Evolutionary conservation across 2,329 filamentous ascomycete genomes (phyloP).

Genomic region (Cyphellophora attinorum): DNA sequence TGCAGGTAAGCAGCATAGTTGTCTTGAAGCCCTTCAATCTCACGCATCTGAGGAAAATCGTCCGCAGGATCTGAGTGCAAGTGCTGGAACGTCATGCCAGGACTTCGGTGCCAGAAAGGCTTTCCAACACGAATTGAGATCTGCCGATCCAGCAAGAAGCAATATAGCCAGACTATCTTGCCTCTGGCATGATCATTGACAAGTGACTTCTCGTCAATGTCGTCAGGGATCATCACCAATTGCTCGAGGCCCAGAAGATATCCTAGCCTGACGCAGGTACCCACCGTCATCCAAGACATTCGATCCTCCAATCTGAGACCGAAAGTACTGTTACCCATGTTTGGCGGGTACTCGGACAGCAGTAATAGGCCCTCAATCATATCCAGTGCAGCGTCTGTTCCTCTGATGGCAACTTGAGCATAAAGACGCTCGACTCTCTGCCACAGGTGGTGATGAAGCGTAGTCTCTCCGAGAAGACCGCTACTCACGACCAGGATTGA

Average conservation of each 20-base stretch:
- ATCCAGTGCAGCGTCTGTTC: constrained; percentile 6
- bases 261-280: constrained; percentile 7
- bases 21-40: constrained; percentile 7
- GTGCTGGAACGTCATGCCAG: constrained; percentile 8
- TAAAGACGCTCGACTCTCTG: constrained; percentile 8
- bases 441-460: constrained; percentile 7
- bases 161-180: constrained; percentile 9
- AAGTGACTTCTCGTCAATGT: constrained; percentile 7
- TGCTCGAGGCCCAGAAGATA: constrained; percentile 7
- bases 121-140: constrained; percentile 9
- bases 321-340: constrained; percentile 6
- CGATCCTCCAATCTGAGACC: constrained; percentile 7
- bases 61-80: constrained; percentile 7
- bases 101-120: constrained; percentile 10
- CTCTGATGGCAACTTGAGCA: constrained; percentile 6
- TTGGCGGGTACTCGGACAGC: constrained; percentile 9
- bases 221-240: constrained; percentile 7
- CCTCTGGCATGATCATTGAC: constrained; percentile 7
- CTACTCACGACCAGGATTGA: constrained; percentile 7
- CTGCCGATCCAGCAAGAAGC: constrained; percentile 8
- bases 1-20: constrained; percentile 9
- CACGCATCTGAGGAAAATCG: constrained; percentile 8
- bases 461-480: constrained; percentile 5
- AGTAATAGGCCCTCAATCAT: constrained; percentile 8
- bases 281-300: constrained; percentile 11